These are phyloP conservation scores for Emergomyces pasteurianus DNA, from an alignment of 2,329 filamentous ascomycete genomes.

Conservation along the genomic window DNA sequence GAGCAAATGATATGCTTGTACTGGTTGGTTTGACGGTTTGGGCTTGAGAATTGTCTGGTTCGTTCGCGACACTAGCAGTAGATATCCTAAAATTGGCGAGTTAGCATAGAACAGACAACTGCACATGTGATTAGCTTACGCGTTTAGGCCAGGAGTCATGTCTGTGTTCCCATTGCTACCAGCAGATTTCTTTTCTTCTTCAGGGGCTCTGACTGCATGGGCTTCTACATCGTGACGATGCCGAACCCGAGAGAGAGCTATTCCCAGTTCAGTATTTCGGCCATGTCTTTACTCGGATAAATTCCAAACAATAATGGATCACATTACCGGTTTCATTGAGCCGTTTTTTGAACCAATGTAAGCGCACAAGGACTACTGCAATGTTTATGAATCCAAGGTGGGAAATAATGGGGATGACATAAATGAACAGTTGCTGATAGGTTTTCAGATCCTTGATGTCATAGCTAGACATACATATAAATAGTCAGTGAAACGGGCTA, in stretches of 20 bases:
- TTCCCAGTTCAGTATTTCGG: neutral
- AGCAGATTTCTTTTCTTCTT: neutral
- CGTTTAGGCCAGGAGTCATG: neutral
- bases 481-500: neutral
- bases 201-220: neutral
- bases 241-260: neutral
- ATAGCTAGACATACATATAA: conserved; percentile 24
- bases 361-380: conserved; percentile 36
- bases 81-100: neutral
- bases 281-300: neutral
- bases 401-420: conserved; percentile 38
- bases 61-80: neutral
- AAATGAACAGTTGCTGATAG: conserved; percentile 43
- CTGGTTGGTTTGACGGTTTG: neutral
- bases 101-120: neutral
- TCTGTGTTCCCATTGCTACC: neutral
- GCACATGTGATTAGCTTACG: neutral
- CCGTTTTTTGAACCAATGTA: conserved; percentile 39
- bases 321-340: conserved; percentile 28
- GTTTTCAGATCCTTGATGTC: conserved; percentile 38
- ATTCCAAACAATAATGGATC: neutral
- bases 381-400: conserved; percentile 42
- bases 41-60: neutral
- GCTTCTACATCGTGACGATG: conserved; percentile 1
- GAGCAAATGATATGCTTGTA: neutral